These are phyloP conservation scores for Colletotrichum sp. DNA, from an alignment of 2,329 filamentous ascomycete species.

Conservation along the genomic window DNA sequence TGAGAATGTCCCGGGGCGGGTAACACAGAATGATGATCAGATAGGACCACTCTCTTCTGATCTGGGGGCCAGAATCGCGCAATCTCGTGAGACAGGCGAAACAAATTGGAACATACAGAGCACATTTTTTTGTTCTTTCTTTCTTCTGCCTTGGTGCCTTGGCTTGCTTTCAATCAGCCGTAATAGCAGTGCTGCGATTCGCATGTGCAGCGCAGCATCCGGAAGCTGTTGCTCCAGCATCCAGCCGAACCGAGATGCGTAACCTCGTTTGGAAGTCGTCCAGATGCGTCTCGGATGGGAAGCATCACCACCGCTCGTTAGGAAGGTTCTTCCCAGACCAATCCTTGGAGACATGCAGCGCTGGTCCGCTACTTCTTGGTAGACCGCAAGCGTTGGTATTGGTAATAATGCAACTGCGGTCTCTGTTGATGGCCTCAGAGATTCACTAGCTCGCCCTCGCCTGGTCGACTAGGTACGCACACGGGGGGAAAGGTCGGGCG, in stretches of 20 bases:
- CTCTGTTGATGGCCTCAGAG: background rate
- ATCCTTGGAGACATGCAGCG: background rate
- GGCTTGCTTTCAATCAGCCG: background rate
- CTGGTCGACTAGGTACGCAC: background rate
- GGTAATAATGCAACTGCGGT: background rate
- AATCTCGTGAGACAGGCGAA: background rate
- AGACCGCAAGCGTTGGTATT: background rate
- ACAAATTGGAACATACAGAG: background rate
- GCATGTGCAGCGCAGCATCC: background rate
- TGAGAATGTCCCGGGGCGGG: background rate
- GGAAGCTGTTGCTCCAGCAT: background rate
- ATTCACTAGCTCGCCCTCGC: background rate
- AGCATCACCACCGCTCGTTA: background rate
- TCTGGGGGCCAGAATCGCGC: background rate
- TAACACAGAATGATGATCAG: slow-evolving; percentile 1
- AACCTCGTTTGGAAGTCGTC: background rate
- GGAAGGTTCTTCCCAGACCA: background rate
- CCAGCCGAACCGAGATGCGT: background rate
- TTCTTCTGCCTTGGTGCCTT: background rate
- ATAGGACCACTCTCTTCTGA: slow-evolving; percentile 19
- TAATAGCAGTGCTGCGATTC: background rate
- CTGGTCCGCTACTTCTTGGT: background rate
- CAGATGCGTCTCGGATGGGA: background rate
- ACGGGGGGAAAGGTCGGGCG: background rate
- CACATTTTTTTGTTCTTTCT: background rate